Conservation (phyloP, 2,329 filamentous ascomycete species). For the Aspergillus versicolor region DNA sequence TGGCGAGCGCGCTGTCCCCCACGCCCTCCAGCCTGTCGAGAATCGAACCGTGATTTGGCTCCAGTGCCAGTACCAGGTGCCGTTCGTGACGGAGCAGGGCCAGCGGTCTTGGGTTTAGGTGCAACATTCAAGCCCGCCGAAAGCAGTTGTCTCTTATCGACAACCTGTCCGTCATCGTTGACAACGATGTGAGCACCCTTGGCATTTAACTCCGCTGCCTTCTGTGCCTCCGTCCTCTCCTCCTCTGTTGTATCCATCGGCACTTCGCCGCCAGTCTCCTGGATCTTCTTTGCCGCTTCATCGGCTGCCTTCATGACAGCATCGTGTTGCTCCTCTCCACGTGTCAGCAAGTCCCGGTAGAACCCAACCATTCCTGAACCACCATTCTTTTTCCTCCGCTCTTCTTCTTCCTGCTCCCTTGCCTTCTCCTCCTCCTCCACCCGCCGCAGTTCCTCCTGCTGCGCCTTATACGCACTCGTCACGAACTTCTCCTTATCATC, state of each 20-base stretch:
- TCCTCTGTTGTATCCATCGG: slow-evolving; percentile 30
- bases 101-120: slow-evolving; percentile 48
- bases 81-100: slow-evolving; percentile 19
- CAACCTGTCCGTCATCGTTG: slow-evolving; percentile 65
- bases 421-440: slow-evolving; percentile 59
- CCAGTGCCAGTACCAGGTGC: slow-evolving; percentile 16
- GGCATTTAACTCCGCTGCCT: slow-evolving; percentile 56
- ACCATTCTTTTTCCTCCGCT: slow-evolving; percentile 45
- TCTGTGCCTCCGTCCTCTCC: slow-evolving; percentile 51
- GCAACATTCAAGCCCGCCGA: slow-evolving; percentile 62
- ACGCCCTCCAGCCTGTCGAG: slow-evolving; percentile 39
- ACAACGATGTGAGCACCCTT: slow-evolving; percentile 53
- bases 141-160: slow-evolving; percentile 63
- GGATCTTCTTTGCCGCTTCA: slow-evolving; percentile 37
- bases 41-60: slow-evolving; percentile 20
- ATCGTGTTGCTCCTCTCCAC: slow-evolving; percentile 57
- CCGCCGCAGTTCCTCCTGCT: slow-evolving; percentile 59
- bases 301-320: slow-evolving; percentile 57
- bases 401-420: slow-evolving; percentile 57
- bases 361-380: slow-evolving; percentile 60
- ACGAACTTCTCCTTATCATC: slow-evolving; percentile 68
- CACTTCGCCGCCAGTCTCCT: slow-evolving; percentile 29
- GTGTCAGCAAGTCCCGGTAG: slow-evolving; percentile 59
- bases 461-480: slow-evolving; percentile 63
- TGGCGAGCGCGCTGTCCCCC: slow-evolving; percentile 54